phyloP scores from a whole-genome alignment of 2,329 filamentous ascomycete genomes.

The Penicillium sp. region DNA sequence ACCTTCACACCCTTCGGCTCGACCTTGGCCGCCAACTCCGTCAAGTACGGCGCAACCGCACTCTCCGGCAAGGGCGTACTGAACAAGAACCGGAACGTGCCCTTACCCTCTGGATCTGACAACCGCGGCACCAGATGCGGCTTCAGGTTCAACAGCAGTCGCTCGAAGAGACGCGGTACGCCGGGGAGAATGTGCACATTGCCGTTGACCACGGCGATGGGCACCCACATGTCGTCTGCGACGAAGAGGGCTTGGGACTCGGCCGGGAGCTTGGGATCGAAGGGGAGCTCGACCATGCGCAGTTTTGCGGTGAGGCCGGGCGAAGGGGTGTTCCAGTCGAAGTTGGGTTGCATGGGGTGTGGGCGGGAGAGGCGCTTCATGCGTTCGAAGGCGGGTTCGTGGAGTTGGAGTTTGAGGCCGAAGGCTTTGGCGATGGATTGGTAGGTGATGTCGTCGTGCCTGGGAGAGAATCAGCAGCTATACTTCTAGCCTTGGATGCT shows the following conservation, averaged over 20 bases:
- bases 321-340: constrained; percentile 83
- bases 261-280: constrained; percentile 66
- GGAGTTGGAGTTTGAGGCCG: constrained; percentile 71
- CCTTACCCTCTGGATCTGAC: constrained; percentile 78
- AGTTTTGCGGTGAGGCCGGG: constrained; percentile 78
- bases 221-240: constrained; percentile 84
- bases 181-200: constrained; percentile 94
- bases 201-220: constrained; percentile 82
- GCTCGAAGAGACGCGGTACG: constrained; percentile 81
- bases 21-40: constrained; percentile 73
- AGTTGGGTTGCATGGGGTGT: constrained; percentile 71
- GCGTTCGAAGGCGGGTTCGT: constrained; percentile 73
- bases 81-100: constrained; percentile 76
- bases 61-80: constrained; percentile 89
- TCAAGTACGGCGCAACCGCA: constrained; percentile 78
- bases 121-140: constrained; percentile 71
- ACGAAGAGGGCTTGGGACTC: constrained; percentile 78
- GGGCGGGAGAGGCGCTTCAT: constrained; percentile 83
- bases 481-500: background rate
- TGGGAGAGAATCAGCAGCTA: background rate
- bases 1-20: constrained; percentile 83
- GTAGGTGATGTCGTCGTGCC: constrained; percentile 96
- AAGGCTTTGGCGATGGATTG: constrained; percentile 91
- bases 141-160: constrained; percentile 75
- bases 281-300: constrained; percentile 87